phyloP scores from a whole-genome alignment of 225 moss, liverwort and hornwort genomes.

The Polytrichum formosum region DNA sequence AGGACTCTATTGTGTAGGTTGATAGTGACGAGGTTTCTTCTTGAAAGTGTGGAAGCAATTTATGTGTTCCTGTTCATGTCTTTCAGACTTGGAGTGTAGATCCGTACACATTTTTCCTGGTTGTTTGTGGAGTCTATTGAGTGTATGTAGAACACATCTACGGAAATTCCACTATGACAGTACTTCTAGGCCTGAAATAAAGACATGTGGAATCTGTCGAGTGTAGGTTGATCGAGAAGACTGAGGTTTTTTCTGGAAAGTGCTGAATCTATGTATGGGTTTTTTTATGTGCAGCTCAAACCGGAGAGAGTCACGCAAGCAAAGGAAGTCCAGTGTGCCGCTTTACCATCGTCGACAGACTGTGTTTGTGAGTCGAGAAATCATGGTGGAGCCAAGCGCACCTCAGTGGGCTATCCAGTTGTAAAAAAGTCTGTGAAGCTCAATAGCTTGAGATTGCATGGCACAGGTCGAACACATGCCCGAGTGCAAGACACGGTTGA shows the following conservation, averaged over 20 bases:
- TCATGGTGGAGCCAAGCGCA: conserved; percentile 40
- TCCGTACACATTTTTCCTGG: too few species aligned
- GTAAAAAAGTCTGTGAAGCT: conserved; percentile 46
- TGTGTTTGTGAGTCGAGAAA: conserved; percentile 41
- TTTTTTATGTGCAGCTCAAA: conserved; percentile 45
- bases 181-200: too few species aligned
- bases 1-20: too few species aligned
- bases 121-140: background rate
- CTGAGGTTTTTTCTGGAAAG: background rate
- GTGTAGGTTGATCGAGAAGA: too few species aligned
- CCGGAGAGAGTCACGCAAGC: conserved; percentile 40
- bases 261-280: background rate
- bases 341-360: conserved; percentile 33
- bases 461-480: conserved; percentile 41
- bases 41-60: too few species aligned
- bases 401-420: conserved; percentile 42
- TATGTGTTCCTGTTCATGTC: too few species aligned
- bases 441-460: conserved; percentile 35
- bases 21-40: too few species aligned
- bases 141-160: too few species aligned
- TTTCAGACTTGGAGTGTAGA: too few species aligned
- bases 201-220: too few species aligned
- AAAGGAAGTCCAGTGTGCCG: conserved; percentile 3
- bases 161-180: too few species aligned
- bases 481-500: conserved; percentile 71